A percentile compares a stretch with the other conserved stretches of the same genome.
These are phyloP conservation scores for Serendipita sp. DNA, from an alignment of 768 basidiomycete genomes.

Conservation along the genomic window DNA sequence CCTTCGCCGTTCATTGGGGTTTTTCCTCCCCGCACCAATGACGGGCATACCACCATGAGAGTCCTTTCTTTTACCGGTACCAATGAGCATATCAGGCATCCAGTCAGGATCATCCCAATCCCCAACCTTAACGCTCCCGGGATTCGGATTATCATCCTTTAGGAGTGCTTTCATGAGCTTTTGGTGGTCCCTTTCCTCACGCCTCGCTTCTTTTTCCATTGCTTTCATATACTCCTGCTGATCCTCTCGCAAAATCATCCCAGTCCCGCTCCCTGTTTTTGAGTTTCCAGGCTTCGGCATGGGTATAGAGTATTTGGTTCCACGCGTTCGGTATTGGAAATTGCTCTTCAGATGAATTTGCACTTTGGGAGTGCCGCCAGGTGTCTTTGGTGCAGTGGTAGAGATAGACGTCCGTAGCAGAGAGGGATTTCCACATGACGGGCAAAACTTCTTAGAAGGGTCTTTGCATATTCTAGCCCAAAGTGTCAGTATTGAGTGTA, in stretches of 20 bases:
- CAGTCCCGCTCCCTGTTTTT: constrained; percentile 65
- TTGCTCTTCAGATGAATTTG: constrained; percentile 89
- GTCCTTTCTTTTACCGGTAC: constrained; percentile 49
- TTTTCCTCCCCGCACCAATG: constrained; percentile 75
- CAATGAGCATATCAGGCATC: constrained; percentile 64
- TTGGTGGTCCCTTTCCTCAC: constrained; percentile 24
- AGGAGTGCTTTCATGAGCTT: constrained; percentile 44
- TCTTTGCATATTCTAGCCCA: constrained; percentile 80
- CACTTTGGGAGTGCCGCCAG: constrained; percentile 48
- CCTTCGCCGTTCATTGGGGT: constrained; percentile 69
- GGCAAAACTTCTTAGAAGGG: constrained; percentile 87
- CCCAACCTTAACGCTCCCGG: constrained; percentile 34
- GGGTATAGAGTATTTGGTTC: constrained; percentile 86
- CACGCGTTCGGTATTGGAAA: constrained; percentile 85
- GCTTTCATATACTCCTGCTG: constrained; percentile 77
- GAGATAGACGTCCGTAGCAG: constrained; percentile 85
- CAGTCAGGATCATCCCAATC: constrained; percentile 96
- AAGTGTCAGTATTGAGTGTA: neutral
- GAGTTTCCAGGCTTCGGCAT: constrained; percentile 77
- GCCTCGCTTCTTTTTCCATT: constrained; percentile 45
- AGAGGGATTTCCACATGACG: constrained; percentile 88
- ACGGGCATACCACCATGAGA: constrained; percentile 48
- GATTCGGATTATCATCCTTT: constrained; percentile 25
- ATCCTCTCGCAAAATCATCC: constrained; percentile 83
- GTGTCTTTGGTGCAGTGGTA: constrained; percentile 44